Evolutionary conservation across 31 red algal genomes (phyloP).

Genomic region (Asparagopsis taxiformis): DNA sequence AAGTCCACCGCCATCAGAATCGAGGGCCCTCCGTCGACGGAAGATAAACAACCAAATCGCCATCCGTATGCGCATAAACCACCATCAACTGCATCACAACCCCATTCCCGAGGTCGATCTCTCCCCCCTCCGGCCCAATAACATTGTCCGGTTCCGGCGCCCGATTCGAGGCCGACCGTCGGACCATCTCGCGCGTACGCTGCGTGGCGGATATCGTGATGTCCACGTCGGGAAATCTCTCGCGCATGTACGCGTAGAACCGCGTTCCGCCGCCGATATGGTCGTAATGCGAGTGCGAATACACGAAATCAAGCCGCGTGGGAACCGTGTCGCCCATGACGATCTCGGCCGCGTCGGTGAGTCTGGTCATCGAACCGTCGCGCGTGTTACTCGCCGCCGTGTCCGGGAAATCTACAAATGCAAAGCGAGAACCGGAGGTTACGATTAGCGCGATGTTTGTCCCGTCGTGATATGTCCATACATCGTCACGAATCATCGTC

Average conservation of each 20-base stretch:
- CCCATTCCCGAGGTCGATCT: slow-evolving; percentile 9
- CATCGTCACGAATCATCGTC: too few relatives aligned
- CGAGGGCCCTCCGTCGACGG: slow-evolving; percentile 15
- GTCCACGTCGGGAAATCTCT: slow-evolving; percentile 13
- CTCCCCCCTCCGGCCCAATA: slow-evolving; percentile 3
- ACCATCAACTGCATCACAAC: slow-evolving; percentile 22
- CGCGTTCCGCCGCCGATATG: slow-evolving; percentile 55
- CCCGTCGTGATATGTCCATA: too few relatives aligned
- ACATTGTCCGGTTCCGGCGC: slow-evolving; percentile 25
- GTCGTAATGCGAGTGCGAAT: slow-evolving; percentile 66
- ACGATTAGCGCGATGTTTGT: too few relatives aligned
- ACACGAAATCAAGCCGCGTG: slow-evolving; percentile 40
- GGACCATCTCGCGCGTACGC: slow-evolving; percentile 1
- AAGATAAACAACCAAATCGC: slow-evolving; percentile 47
- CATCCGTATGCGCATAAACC: slow-evolving; percentile 36
- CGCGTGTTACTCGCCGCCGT: too few relatives aligned
- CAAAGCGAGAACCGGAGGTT: too few relatives aligned
- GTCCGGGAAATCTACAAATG: too few relatives aligned
- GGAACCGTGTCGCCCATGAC: slow-evolving; percentile 17
- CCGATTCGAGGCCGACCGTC: neutral
- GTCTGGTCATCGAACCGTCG: too few relatives aligned
- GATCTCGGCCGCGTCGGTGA: too few relatives aligned
- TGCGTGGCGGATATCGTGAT: slow-evolving; percentile 32
- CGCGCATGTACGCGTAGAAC: slow-evolving; percentile 15
- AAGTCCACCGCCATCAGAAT: slow-evolving; percentile 55